Base-by-base conservation (phyloP, 805 yeast species). In the Hanseniaspora lindneri region DNA sequence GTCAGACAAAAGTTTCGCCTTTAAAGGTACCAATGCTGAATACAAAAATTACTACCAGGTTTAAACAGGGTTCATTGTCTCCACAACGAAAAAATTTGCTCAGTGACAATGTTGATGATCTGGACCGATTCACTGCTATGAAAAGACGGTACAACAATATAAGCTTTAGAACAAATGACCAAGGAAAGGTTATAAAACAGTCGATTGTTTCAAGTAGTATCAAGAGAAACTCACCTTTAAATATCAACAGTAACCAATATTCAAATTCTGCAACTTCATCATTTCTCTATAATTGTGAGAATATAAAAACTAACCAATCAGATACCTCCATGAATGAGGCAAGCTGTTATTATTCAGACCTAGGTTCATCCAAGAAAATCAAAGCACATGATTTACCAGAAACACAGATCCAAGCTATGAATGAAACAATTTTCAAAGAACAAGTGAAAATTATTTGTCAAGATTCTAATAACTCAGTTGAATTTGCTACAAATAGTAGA, bases 341-440 rank as follows among this genome's bases (percentile, higher is more conserved):
- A 20, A 21, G 9, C 8, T 21, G 20, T 8, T 20, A 6, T 35
- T n/a, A 35, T 21, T 6, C 13, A 35, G 14, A 14, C 19, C 16
- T 5, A 20, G n/a, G 14, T 20, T 4, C 4, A 21, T 8, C 14
- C 4, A 4, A 23, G 13, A 23, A 11, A 24, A 37, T 46, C 3
- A 46, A 46, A 23, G 33, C 49, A 4, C 37, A 41, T 32, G 49
- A 46, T 21, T n/a, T 14, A 16, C 49, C 49, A 30, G 49, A 46
- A 46, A 46, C 37, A n/a, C 49, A 46, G 20, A 28, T 46, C 14
- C 37, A 46, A 39, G 28, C 35, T 5, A 39, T 46, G 4, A 37
- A 41, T 11, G 49, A 46, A 17, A 29, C 28, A 10, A 46, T 46
- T 10, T 46, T 46, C 14, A 46, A 46, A 25, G 35, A 41, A 25